These are phyloP conservation scores for Tetradesmus lagerheimii DNA, from an alignment of 139 green algal genomes.

Conservation along the genomic window DNA sequence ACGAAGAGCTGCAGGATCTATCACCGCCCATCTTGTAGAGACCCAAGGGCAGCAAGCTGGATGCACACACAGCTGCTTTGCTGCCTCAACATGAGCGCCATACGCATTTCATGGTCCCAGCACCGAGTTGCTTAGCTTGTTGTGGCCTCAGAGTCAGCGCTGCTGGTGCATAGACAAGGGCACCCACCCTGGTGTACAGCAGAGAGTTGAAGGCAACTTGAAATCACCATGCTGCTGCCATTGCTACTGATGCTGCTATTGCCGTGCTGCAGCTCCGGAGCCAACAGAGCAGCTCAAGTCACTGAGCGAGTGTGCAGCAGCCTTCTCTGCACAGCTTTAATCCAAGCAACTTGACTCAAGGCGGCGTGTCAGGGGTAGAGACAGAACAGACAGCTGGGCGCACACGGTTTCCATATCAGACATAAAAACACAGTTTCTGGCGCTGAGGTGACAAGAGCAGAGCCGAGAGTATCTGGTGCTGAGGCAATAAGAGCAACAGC, in stretches of 20 bases:
- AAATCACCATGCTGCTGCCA: neutral
- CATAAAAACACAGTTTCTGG: neutral
- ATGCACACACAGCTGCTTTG: too few species aligned
- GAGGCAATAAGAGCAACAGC: neutral
- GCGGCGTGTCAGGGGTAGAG: too few species aligned
- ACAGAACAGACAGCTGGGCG: too few species aligned
- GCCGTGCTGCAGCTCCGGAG: conserved; percentile 22
- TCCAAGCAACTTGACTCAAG: neutral
- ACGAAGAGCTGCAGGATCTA: too few species aligned
- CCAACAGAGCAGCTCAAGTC: conserved; percentile 25
- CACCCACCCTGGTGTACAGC: neutral
- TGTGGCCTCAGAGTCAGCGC: too few species aligned
- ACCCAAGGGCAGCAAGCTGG: too few species aligned
- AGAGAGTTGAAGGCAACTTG: neutral
- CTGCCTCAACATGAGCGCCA: too few species aligned
- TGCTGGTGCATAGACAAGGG: neutral
- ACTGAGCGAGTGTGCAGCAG: conserved; percentile 35
- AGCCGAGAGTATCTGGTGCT: neutral
- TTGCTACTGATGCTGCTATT: conserved; percentile 4
- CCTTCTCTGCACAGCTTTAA: conserved; percentile 21
- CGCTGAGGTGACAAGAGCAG: neutral
- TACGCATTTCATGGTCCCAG: too few species aligned
- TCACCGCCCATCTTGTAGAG: too few species aligned
- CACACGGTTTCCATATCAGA: too few species aligned
- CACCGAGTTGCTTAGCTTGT: too few species aligned